Percentiles rank a stretch among this genome's conserved stretches.
Conservation (phyloP, 1,139 yeast genomes). For the Yamadazyma conglobata region DNA sequence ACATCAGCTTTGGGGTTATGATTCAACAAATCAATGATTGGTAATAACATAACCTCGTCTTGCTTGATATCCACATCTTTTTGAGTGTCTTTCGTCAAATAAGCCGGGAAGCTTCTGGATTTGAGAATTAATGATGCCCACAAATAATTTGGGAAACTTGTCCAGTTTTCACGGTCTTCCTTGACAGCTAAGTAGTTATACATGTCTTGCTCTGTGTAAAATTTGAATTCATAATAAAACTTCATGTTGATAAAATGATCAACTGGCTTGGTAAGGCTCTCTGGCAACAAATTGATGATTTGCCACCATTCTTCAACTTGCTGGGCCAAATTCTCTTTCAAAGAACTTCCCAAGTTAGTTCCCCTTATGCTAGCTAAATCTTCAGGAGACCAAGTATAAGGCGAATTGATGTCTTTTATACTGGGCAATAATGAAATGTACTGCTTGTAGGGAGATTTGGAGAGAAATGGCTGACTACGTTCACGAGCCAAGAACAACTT, state of each 20-base stretch:
- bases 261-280: conserved; percentile 27
- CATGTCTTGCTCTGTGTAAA: conserved; percentile 38
- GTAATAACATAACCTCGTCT: conserved; percentile 67
- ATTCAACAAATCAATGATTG: conserved; percentile 75
- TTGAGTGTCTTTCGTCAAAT: conserved; percentile 31
- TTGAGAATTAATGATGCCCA: conserved; percentile 74
- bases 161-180: conserved; percentile 45
- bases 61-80: conserved; percentile 21
- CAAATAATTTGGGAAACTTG: conserved; percentile 59
- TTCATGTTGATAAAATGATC: conserved; percentile 42
- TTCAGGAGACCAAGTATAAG: conserved; percentile 57
- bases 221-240: conserved; percentile 46
- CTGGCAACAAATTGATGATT: conserved; percentile 33
- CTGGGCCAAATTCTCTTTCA: conserved; percentile 29
- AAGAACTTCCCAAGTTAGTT: conserved; percentile 48
- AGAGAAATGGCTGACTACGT: conserved; percentile 16
- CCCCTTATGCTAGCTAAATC: conserved; percentile 56
- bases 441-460: conserved; percentile 32
- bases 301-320: conserved; percentile 55
- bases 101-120: conserved; percentile 76
- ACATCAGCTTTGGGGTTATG: conserved; percentile 64
- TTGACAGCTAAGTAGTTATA: conserved; percentile 23
- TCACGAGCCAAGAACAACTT: conserved; percentile 47
- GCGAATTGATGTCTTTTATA: conserved; percentile 47
- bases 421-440: conserved; percentile 62